Evolutionary conservation across 768 basidiomycete species (phyloP), one percentile per base, ranked within the genome.

Genomic region (Boletus vermiculosoides): DNA sequence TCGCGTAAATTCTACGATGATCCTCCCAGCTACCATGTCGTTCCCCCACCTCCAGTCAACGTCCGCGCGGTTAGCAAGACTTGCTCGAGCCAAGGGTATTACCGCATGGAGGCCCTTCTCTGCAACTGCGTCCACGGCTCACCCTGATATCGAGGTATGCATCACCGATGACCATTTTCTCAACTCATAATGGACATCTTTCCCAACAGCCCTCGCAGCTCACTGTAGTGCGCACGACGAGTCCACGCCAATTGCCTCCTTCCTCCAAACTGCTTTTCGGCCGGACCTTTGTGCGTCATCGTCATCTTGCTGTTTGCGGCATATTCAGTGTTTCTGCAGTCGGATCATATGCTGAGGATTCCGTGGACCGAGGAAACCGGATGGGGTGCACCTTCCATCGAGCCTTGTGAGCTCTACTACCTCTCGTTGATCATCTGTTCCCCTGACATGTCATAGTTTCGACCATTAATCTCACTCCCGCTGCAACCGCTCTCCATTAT

Each of bases 331-430:
- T 47, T 60, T 49, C 42, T 34, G 16, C 63, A 88, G 88, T 90
- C 89, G 45, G 88, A 94, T 72, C 92, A 94, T 70, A 94, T 94
- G 92, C 72, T 94, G 40, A 85, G 80, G 40, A 83, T 86, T 74
- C 86, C 71, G 20, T 96, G 94, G 94, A 77, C 80, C 56, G 75
- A 78, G 4, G 67, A 76, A 23, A 77, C 78, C 40, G 95, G 95
- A 18, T 98, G 95, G 94, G 88, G 83, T 22, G 70, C 78, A 2
- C 94, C 94, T 2, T 77, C 84, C 64, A 96, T 98, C 59, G 78
- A 80, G 63, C 92, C 94, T 56, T 96, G 92, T 91, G 60, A 63
- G 89, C 77, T 12, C 25, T 33, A 9, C 53, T 33, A 8, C 51
- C 5, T 5, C 37, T 18, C 44, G 34, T 50, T 52, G 0, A 33